Evolutionary conservation across 208 protist genomes (phyloP).

Genomic region (Eutreptiella sp.): DNA sequence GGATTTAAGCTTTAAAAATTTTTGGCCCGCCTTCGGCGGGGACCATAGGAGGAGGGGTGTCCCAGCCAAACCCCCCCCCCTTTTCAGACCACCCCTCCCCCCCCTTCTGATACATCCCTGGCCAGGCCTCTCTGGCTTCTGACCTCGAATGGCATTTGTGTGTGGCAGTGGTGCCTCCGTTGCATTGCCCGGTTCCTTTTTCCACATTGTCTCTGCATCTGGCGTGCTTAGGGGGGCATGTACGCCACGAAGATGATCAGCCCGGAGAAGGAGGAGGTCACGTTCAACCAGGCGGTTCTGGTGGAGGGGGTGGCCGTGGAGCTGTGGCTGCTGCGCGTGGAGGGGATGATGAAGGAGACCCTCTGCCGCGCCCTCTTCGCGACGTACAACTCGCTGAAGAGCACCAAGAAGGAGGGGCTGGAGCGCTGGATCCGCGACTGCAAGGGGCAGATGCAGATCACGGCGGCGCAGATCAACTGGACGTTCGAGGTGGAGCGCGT

Average conservation of each 20-base stretch:
- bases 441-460: conserved; percentile 89
- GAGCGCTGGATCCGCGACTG: conserved; percentile 79
- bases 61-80: no score
- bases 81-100: no score
- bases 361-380: conserved; percentile 68
- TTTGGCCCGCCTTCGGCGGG: no score
- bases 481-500: conserved; percentile 81
- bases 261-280: conserved; percentile 85
- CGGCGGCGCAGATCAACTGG: conserved; percentile 91
- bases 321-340: conserved; percentile 79
- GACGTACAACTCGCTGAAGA: conserved; percentile 64
- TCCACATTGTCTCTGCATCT: no score
- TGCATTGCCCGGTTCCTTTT: no score
- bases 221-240: conserved; percentile 38
- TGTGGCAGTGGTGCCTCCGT: no score
- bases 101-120: no score
- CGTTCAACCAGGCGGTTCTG: conserved; percentile 69
- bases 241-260: conserved; percentile 70
- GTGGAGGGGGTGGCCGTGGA: conserved; percentile 84
- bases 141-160: no score
- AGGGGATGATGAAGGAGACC: conserved; percentile 82
- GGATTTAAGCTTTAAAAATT: no score
- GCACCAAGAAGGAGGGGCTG: conserved; percentile 61
- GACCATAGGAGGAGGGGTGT: no score
- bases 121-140: no score